Base-by-base conservation (phyloP, 2,329 filamentous ascomycete species). In the Malbranchea cinnamomea region DNA sequence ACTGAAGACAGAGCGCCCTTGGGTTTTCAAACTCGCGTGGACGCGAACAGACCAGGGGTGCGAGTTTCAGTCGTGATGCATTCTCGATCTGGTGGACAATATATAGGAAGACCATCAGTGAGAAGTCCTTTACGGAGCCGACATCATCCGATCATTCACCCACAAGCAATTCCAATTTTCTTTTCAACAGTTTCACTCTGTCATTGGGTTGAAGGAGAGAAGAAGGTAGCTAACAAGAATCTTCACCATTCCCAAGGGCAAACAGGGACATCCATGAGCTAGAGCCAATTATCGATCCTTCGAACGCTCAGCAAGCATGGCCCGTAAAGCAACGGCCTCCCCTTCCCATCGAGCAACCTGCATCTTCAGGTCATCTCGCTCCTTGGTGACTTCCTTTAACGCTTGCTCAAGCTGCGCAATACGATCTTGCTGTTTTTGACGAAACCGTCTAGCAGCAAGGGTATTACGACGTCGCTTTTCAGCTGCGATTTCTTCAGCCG, bases 391-490 rank as follows among this genome's bases (percentile, higher is more conserved):
- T 24, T 66, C 61, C 26, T 63, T 64, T 23, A 81, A 54, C 12
- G 68, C 64, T 6, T 55, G 50, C 49, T 80, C 74, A 18, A 81
- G 60, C 37, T 70, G 66, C 15, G 54, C 55, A 49, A 78, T 68
- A 37, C 73, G 70, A 42, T 80, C 74, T 19, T 79, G 62, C 26
- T 74, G 69, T 49, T 76, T 77, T 48, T 80, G 74, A 15, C 76
- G 70, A 47, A 78, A 80, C 37, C 75, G 73, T 37, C 73, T 66
- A 17, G 76, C 76, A n/a, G 76, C 75, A 37, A 78, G 62, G 9
- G 74, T 80, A 50, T 81, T 80, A 37, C 70, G 67, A 37, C 70
- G 67, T 16, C 76, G 71, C 50, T 78, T 78, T 19, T 43, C 40
- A 4, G 28, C 31, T 6, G 32, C 36, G 21, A 24, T 26, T 14